Evolutionary conservation across 1,284 basidiomycete genomes (phyloP), one percentile per base, ranked within the genome.

Genomic region (Ustilago crameri): DNA sequence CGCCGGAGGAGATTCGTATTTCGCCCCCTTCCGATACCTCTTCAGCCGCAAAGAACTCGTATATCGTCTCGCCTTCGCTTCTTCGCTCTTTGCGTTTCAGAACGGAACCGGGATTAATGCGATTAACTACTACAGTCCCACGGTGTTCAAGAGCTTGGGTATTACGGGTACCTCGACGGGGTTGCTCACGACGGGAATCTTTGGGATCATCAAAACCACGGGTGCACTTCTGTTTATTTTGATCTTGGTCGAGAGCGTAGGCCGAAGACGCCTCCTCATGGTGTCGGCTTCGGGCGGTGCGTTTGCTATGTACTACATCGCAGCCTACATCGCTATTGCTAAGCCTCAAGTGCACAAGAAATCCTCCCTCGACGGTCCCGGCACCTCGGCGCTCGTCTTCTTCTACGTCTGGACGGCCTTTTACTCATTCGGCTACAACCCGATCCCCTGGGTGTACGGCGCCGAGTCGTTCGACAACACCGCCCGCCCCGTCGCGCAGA

Each of bases 391-490:
- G 3, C 51, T 78, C 27, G 74, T 54, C 45, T 66, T 63, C 48
- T 74, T 78, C 60, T 79, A 79, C 69, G 49, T 79, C 44, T 79
- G 70, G 73, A 76, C 77, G 7, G 30, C 49, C 42, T 68, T 69
- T 51, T 79, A 78, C 46, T 61, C 62, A 15, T 53, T 63, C 23
- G 69, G 74, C 3, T 76, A 75, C 55, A 82, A 84, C 34, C 78
- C 75, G 1, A 73, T 72, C 20, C 75, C 77, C 1, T 79, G 75
- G 75, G 69, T 78, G 22, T 42, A 64, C 49, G 52, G 56, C 14
- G 35, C 87, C 66, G 91, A 93, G 83, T 89, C 94, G 23, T 93
- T 94, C 83, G 90, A 93, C 10, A 85, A 92, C 23, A 90, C 91
- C 3, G 88, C 93, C 84, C 87, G 93, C 75, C 90, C 91, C 64